These are phyloP conservation scores for Saitozyma podzolica DNA, from an alignment of 768 basidiomycete species.

Conservation along the genomic window DNA sequence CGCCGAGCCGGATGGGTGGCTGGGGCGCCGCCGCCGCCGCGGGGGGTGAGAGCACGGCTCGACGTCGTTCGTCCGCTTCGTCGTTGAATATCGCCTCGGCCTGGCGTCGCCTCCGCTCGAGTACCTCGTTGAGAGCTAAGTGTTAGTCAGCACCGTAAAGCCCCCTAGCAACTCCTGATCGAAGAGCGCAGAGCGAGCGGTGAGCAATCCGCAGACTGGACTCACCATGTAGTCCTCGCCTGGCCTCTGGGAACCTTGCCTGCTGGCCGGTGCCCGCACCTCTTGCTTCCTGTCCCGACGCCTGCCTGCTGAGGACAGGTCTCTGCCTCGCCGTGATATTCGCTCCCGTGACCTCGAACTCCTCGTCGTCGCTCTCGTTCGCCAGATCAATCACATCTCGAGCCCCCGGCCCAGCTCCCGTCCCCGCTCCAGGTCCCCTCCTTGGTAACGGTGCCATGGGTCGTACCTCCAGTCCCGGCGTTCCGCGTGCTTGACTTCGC, in stretches of 20 bases:
- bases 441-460: too few species aligned
- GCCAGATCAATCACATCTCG: conserved; percentile 4
- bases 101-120: background rate
- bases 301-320: background rate
- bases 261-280: background rate
- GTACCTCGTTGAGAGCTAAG: conserved; percentile 10
- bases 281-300: background rate
- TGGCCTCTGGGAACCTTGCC: background rate
- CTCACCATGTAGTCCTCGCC: background rate
- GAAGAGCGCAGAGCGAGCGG: background rate
- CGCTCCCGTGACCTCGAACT: background rate
- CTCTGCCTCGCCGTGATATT: background rate
- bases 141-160: background rate
- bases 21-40: conserved; percentile 1
- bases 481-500: too few species aligned
- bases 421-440: too few species aligned
- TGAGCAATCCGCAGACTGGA: too few species aligned
- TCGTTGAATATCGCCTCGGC: conserved; percentile 11
- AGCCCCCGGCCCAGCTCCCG: background rate
- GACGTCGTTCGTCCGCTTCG: conserved; percentile 16
- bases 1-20: conserved; percentile 27
- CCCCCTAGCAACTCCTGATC: background rate
- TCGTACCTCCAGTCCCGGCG: too few species aligned
- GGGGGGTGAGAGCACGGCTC: conserved; percentile 17
- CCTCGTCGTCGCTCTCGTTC: conserved; percentile 9